Evolutionary conservation across 1,284 basidiomycete species (phyloP).

Genomic region (Vanrija pseudolonga): DNA sequence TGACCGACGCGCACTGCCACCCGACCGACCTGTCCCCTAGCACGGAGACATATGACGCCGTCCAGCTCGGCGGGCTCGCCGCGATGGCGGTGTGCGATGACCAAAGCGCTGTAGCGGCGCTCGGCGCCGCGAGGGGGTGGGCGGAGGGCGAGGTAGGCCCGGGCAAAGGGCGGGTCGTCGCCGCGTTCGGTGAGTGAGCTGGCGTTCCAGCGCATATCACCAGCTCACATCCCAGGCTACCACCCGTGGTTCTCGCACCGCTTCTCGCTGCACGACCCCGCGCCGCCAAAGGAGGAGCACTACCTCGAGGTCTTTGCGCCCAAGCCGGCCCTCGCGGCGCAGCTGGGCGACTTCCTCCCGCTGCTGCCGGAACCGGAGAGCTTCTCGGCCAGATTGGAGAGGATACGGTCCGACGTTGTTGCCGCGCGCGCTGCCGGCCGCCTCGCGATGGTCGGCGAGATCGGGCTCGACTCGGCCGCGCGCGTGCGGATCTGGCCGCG

Average conservation of each 20-base stretch:
- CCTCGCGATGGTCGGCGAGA: slow-evolving; percentile 50
- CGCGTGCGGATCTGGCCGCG: slow-evolving; percentile 4
- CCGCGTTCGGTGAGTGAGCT: slow-evolving; percentile 45
- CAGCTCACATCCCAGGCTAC: slow-evolving; percentile 38
- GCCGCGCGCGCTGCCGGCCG: slow-evolving; percentile 16
- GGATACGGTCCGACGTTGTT: slow-evolving; percentile 23
- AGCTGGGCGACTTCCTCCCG: slow-evolving; percentile 28
- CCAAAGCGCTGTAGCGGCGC: slow-evolving; percentile 31
- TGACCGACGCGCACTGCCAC: slow-evolving; percentile 51
- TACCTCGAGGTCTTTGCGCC: slow-evolving; percentile 46
- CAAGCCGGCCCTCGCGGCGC: slow-evolving; percentile 10
- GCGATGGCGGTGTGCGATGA: slow-evolving; percentile 45
- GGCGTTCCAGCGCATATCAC: too few species aligned
- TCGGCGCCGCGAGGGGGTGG: slow-evolving; percentile 21
- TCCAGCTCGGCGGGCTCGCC: slow-evolving; percentile 38
- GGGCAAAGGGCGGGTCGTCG: slow-evolving; percentile 22
- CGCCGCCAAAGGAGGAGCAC: slow-evolving; percentile 41
- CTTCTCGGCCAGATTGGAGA: slow-evolving; percentile 24
- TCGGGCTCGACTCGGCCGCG: slow-evolving; percentile 51
- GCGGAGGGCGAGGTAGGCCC: background rate
- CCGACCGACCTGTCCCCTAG: slow-evolving; percentile 38
- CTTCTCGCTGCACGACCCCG: slow-evolving; percentile 32
- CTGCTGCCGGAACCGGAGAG: slow-evolving; percentile 40
- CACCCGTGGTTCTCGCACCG: slow-evolving; percentile 54
- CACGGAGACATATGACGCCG: slow-evolving; percentile 18